Conservation (phyloP, 176 grass and related monocot species). For the Avena eriantha region DNA sequence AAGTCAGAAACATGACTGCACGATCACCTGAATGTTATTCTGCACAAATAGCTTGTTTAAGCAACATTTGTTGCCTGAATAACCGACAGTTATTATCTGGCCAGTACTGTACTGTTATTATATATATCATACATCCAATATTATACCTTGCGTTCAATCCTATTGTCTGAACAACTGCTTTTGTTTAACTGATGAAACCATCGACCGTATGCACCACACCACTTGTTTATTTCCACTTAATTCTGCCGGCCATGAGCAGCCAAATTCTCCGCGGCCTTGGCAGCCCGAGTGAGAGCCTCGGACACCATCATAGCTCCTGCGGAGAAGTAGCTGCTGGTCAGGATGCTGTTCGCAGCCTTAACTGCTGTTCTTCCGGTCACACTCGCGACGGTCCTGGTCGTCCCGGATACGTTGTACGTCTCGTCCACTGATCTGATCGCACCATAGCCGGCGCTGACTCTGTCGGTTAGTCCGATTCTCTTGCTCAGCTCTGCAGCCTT, state of each 20-base stretch:
- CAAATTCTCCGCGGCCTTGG: conserved; percentile 74
- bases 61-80: not conserved
- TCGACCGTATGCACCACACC: not conserved
- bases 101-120: conserved; percentile 28
- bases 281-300: conserved; percentile 71
- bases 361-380: conserved; percentile 69
- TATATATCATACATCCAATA: not conserved
- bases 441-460: conserved; percentile 70
- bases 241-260: conserved; percentile 71
- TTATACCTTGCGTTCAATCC: not conserved
- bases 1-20: conserved; percentile 37
- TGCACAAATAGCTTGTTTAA: conserved; percentile 37
- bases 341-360: conserved; percentile 61
- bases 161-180: conserved; percentile 17
- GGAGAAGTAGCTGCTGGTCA: conserved; percentile 94
- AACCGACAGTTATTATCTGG: not conserved
- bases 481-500: conserved; percentile 82
- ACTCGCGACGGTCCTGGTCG: conserved; percentile 72
- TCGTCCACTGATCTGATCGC: conserved; percentile 81
- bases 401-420: conserved; percentile 61
- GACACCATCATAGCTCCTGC: conserved; percentile 85
- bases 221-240: conserved; percentile 42
- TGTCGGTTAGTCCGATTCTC: conserved; percentile 81
- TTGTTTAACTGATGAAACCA: conserved; percentile 25
- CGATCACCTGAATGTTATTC: conserved; percentile 21